Evolutionary conservation across 257 asterid genomes (phyloP), one percentile per base, ranked within the genome.

Genomic region (Solanum microdontum): DNA sequence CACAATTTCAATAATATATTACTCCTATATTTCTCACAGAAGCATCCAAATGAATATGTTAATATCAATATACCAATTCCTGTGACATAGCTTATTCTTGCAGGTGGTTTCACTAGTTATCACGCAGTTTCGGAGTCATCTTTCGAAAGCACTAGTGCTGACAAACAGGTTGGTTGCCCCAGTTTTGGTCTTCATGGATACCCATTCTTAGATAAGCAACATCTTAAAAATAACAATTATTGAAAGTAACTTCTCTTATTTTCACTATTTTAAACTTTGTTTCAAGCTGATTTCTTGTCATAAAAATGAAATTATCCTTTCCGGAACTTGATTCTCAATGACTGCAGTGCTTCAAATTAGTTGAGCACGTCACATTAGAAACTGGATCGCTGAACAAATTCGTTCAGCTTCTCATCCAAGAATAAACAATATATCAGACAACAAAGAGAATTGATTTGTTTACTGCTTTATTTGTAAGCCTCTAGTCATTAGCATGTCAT

Each of bases 101-200:
- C 93, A 97, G 98, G 97, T 97, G 89, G 93, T 95, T 89, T 95
- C 99, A 75, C 93, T 97, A 85, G 94, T 96, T 88, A 89, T 92
- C 89, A 91, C 97, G 37, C 98, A 93, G 85, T 96, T 94, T 79
- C 99, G 99, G 72, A 95, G 96, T 90, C 89, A 93, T 89, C 96
- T 96, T 72, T 96, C 99, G 28, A 95, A 96, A 91, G 98, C 99
- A 80, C 99, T 97, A 74, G 98, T 91, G 14, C 87, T 97, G 91
- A 97, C 99, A 55, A 95, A 96, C 94, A 96, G 99, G 99, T 97
- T 82, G 28, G 83, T 87, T 40, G 40, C 4, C 69, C n/a, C 17
- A 72, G 36, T 11, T 84, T 86, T 87, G 30, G 36, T 70, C 70
- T 55, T 33, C 48, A 77, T n/a, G 85, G 51, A 40, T 34, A 66